Base-by-base conservation (phyloP, 139 green algal genomes). In the Protoeuglena noctilucae region DNA sequence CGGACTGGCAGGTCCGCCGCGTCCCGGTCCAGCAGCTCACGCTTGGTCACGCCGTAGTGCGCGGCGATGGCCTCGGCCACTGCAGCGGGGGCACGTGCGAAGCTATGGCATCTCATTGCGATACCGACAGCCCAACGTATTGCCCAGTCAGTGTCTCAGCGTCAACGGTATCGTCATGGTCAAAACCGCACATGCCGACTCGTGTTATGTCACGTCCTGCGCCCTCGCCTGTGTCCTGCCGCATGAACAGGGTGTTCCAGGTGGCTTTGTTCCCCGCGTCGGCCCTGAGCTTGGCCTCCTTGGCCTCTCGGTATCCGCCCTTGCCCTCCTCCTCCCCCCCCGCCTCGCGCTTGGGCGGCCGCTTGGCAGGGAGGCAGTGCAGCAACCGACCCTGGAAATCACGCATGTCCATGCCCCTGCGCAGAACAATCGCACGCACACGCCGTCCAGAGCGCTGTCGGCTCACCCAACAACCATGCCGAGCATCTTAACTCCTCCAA, bases 241-340 rank as follows among this genome's bases (percentile, higher is more conserved):
- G 70, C 80, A 98, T 94, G 75, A 96, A 98, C n/a, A 98, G 72
- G 3, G 77, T 82, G 74, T 89, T 96, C 91, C 91, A 98, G 1
- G 90, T 75, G 1, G 69, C 68, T 12, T 72, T 72, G 63, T 92
- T 83, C 46, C 69, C 68, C 7, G 80, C 79, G 22, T 86, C 70
- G 1, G 61, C 73, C 54, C 88, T 93, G n/a, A 76, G 54, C 65
- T 78, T 43, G 17, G 65, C 77, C 45, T 89, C 87, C 27, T 70
- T 71, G 46, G 81, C 26, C 2, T 53, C 56, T 79, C 89, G 87
- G 72, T 73, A 84, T 16, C 50, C 65, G 45, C 29, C 66, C 6
- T 40, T 59, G 22, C 30, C 56, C 21, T 17, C 51, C 46, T 60
- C 49, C n/a, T 19, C 16, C 7, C 29, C 49, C 49, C n/a, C 23